phyloP scores from a whole-genome alignment of 805 yeast species.

The Candida ponderosae region DNA sequence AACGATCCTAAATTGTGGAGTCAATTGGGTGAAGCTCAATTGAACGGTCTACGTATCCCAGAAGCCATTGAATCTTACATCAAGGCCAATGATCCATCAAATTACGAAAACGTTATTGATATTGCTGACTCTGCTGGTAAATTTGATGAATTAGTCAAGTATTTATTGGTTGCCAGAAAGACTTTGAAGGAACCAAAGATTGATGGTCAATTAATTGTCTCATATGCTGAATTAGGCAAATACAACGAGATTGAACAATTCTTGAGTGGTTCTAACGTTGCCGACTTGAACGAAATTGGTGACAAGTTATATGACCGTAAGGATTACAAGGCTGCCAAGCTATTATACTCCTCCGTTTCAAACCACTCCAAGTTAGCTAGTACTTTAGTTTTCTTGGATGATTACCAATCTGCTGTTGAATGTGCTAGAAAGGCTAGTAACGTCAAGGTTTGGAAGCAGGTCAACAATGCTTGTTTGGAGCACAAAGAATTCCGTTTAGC shows the following conservation, averaged over 20 bases:
- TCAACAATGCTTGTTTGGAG: constrained; percentile 92
- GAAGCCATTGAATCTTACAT: constrained; percentile 91
- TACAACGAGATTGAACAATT: constrained; percentile 77
- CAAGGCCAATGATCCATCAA: constrained; percentile 84
- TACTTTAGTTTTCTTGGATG: constrained; percentile 86
- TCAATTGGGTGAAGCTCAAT: constrained; percentile 91
- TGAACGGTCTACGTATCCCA: constrained; percentile 84
- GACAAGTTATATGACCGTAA: constrained; percentile 76
- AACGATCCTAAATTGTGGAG: constrained; percentile 87
- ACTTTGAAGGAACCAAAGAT: constrained; percentile 84
- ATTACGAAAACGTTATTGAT: constrained; percentile 87
- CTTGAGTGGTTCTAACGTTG: constrained; percentile 83
- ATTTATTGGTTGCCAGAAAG: constrained; percentile 85
- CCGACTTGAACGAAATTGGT: constrained; percentile 87
- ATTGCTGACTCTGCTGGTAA: constrained; percentile 94
- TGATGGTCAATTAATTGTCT: constrained; percentile 86
- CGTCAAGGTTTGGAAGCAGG: constrained; percentile 93
- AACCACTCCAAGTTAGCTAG: constrained; percentile 95
- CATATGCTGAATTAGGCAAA: constrained; percentile 74
- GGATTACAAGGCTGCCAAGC: constrained; percentile 89
- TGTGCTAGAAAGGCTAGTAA: constrained; percentile 98
- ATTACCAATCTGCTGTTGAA: constrained; percentile 95
- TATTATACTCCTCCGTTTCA: constrained; percentile 76
- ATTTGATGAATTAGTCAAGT: constrained; percentile 85
- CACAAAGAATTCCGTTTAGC: constrained; percentile 94